A percentile compares a stretch with the other conserved stretches of the same genome.
Conservation (phyloP, 805 yeast species). For the Wickerhamiella azymoides region DNA sequence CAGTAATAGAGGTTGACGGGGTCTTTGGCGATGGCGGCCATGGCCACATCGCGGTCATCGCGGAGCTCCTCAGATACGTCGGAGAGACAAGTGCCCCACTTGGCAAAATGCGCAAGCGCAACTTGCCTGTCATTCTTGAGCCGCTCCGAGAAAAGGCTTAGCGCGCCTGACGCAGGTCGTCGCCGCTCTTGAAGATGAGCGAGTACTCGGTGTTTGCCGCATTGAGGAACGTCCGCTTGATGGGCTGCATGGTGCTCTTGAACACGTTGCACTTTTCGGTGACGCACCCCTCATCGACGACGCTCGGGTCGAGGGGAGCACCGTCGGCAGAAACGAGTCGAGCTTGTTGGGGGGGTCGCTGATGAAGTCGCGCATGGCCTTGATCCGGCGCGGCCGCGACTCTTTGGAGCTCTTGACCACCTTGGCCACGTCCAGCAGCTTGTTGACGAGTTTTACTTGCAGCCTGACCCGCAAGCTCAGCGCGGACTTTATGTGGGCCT, state of each 20-base stretch:
- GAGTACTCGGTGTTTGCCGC: conserved; percentile 41
- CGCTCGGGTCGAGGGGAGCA: conserved; percentile 76
- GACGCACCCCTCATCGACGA: conserved; percentile 57
- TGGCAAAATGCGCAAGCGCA: too few species aligned
- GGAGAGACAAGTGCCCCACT: too few species aligned
- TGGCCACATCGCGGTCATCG: too few species aligned
- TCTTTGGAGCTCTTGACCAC: conserved; percentile 56
- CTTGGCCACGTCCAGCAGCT: conserved; percentile 50
- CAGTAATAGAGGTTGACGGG: too few species aligned
- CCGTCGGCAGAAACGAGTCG: conserved; percentile 38
- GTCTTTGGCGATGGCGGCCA: too few species aligned
- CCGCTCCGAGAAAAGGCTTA: too few species aligned
- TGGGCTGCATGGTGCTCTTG: conserved; percentile 80
- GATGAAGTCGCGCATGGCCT: conserved; percentile 45
- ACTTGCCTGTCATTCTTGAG: too few species aligned
- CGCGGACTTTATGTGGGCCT: conserved; percentile 24
- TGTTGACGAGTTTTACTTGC: conserved; percentile 58
- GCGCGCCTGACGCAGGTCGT: conserved; percentile 90
- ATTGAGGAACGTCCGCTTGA: conserved; percentile 67
- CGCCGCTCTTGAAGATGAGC: conserved; percentile 90
- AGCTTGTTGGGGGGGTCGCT: conserved; percentile 34
- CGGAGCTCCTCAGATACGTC: too few species aligned
- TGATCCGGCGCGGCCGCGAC: conserved; percentile 62
- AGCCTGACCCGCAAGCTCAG: conserved; percentile 23
- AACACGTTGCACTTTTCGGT: conserved; percentile 76